Conservation (phyloP, 2,329 filamentous ascomycete species). For the Calonectria montana region DNA sequence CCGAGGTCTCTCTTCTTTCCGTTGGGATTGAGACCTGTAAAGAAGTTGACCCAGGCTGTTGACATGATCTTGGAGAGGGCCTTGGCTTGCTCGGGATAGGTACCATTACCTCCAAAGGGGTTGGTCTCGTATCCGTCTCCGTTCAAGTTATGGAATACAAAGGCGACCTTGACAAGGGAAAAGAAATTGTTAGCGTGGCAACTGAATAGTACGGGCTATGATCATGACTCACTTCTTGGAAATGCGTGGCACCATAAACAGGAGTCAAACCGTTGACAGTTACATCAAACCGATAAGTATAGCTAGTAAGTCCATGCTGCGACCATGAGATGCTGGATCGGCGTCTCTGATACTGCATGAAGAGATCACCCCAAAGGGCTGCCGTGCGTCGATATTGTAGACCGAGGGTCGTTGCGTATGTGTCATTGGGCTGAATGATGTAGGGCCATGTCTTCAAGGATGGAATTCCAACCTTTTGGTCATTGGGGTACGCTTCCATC, state of each 20-base stretch:
- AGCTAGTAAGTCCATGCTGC: conserved; percentile 41
- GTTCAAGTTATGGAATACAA: conserved; percentile 53
- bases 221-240: conserved; percentile 45
- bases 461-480: conserved; percentile 49
- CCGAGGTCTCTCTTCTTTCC: conserved; percentile 24
- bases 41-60: conserved; percentile 47
- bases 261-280: conserved; percentile 39
- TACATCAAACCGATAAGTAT: conserved; percentile 49
- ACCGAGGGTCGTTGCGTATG: conserved; percentile 37
- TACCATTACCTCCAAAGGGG: conserved; percentile 44
- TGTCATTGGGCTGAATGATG: conserved; percentile 42
- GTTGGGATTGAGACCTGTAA: conserved; percentile 42
- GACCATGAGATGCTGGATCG: conserved; percentile 44
- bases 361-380: conserved; percentile 44
- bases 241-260: conserved; percentile 48
- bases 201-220: fast-evolving
- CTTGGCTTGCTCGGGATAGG: conserved; percentile 39
- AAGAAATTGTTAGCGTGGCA: neutral
- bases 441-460: conserved; percentile 47
- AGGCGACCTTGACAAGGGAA: conserved; percentile 45
- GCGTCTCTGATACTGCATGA: conserved; percentile 43
- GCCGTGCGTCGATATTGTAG: conserved; percentile 45
- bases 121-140: conserved; percentile 46
- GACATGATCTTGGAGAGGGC: conserved; percentile 44
- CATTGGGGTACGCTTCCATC: conserved; percentile 45